Conservation (phyloP, 2,329 filamentous ascomycete species). For the Rutstroemia sp. region DNA sequence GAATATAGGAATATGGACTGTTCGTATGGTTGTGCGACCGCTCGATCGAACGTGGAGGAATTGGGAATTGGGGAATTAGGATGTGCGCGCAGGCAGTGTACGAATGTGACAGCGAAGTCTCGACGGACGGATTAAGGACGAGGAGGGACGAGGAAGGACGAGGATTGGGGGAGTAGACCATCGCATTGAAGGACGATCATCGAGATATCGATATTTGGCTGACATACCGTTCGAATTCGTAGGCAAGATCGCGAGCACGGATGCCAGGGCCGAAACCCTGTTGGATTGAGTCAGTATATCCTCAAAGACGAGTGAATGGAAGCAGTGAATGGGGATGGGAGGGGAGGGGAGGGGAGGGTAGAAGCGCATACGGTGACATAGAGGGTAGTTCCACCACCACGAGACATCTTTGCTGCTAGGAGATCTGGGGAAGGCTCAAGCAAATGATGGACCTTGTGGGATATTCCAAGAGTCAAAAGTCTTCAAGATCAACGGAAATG, state of each 20-base stretch:
- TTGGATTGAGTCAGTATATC: conserved; percentile 9
- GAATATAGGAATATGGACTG: conserved; percentile 25
- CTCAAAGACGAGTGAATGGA: conserved; percentile 3
- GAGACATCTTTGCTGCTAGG: conserved; percentile 61
- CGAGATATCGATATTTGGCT: conserved; percentile 43
- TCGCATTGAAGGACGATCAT: conserved; percentile 33
- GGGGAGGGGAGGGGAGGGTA: background rate
- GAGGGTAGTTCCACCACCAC: conserved; percentile 83
- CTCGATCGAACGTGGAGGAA: conserved; percentile 32
- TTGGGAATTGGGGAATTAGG: conserved; percentile 27
- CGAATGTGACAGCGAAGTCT: conserved; percentile 39
- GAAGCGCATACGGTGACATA: conserved; percentile 64
- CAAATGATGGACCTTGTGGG: background rate
- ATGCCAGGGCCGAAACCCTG: conserved; percentile 94
- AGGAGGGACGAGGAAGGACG: conserved; percentile 25
- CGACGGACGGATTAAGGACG: conserved; percentile 25
- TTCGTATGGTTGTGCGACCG: conserved; percentile 29
- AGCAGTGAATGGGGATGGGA: background rate
- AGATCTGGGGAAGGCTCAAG: conserved; percentile 1
- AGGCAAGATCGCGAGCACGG: conserved; percentile 96
- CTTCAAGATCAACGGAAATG: background rate
- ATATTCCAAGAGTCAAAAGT: background rate
- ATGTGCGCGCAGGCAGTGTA: conserved; percentile 34
- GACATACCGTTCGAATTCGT: conserved; percentile 99
- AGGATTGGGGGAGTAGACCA: conserved; percentile 29